Evolutionary conservation across 345 rosid species (phyloP).

Genomic region (Chamaenerion angustifolium): DNA sequence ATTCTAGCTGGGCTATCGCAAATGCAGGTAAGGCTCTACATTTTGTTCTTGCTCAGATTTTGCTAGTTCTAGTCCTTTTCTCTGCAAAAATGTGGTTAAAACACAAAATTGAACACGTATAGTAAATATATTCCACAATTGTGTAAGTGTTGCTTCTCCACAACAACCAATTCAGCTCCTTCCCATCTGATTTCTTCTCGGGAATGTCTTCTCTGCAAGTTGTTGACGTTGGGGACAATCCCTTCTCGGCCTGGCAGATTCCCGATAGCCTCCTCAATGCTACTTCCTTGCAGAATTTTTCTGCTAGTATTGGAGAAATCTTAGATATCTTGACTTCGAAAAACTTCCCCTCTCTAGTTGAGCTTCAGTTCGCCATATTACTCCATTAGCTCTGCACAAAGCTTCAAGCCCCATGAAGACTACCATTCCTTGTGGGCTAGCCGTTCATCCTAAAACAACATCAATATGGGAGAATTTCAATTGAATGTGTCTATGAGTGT

Average conservation of each 20-base stretch:
- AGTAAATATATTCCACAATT: not conserved
- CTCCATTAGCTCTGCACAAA: no score
- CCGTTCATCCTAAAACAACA: no score
- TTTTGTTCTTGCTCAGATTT: not conserved
- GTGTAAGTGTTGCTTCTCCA: slow-evolving; percentile 11
- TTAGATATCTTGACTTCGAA: slow-evolving; percentile 28
- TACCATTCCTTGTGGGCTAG: no score
- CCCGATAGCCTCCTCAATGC: slow-evolving; percentile 36
- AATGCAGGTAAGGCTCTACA: slow-evolving; percentile 10
- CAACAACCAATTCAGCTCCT: slow-evolving; percentile 30
- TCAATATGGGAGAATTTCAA: no score
- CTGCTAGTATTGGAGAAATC: slow-evolving; percentile 32
- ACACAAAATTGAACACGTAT: not conserved
- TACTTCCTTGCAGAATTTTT: slow-evolving; percentile 27
- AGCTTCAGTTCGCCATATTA: slow-evolving; percentile 29
- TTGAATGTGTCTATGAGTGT: no score
- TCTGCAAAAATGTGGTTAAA: not conserved
- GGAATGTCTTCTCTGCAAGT: slow-evolving; percentile 32
- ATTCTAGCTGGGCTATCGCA: slow-evolving; percentile 34
- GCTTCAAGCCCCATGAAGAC: no score
- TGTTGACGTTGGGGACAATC: slow-evolving; percentile 31
- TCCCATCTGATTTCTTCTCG: slow-evolving; percentile 45
- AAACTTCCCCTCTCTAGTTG: slow-evolving; percentile 22
- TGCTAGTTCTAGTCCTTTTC: not conserved
- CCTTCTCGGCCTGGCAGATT: slow-evolving; percentile 35